phyloP scores from a whole-genome alignment of 1,284 basidiomycete species.

The Cutaneotrichosporon dermatis region DNA sequence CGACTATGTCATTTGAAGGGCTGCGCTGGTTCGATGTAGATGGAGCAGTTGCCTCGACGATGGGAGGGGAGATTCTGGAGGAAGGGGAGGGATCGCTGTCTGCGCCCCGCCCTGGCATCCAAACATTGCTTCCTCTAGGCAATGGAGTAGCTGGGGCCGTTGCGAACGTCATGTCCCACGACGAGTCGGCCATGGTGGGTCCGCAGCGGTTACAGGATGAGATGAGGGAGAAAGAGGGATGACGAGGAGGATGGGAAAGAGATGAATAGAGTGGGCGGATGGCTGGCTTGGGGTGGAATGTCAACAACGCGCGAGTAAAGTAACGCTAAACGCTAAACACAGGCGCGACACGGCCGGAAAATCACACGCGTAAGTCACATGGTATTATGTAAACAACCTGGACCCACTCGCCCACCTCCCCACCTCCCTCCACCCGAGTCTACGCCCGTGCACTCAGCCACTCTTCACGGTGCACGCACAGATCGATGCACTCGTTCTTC shows the following conservation, averaged over 20 bases:
- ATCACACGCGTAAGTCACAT: background rate
- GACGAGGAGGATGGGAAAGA: background rate
- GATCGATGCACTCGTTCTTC: too few species aligned
- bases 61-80: too few species aligned
- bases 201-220: background rate
- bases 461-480: too few species aligned
- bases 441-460: too few species aligned
- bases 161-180: background rate
- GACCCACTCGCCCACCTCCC: too few species aligned
- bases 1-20: too few species aligned
- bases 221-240: background rate
- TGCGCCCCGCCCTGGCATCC: too few species aligned
- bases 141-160: background rate
- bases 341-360: background rate
- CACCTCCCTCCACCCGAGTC: too few species aligned
- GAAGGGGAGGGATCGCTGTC: too few species aligned
- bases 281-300: background rate
- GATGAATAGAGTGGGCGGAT: background rate
- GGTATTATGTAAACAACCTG: background rate
- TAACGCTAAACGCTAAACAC: background rate
- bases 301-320: background rate
- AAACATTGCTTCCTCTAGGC: background rate
- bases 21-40: too few species aligned
- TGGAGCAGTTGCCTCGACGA: too few species aligned
- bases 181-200: background rate